Conservation (phyloP, 306 rosid genomes). For the Spatholobus suberectus region DNA sequence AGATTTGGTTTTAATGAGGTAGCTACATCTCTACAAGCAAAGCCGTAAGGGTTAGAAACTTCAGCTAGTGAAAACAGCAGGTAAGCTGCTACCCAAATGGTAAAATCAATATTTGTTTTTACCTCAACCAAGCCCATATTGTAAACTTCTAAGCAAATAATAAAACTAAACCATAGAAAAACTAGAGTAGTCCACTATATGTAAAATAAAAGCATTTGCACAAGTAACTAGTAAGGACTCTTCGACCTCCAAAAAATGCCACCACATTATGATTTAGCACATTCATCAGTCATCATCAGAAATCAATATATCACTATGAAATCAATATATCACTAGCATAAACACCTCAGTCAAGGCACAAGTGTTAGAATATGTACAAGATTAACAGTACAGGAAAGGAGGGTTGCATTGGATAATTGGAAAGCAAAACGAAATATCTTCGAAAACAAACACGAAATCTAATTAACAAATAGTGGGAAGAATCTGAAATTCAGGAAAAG, state of each 20-base stretch:
- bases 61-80: not conserved
- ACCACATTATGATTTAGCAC: not conserved
- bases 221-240: not conserved
- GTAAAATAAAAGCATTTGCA: not conserved
- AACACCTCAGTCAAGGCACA: not conserved
- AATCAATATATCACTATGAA: not conserved
- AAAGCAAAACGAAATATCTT: not conserved
- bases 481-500: not conserved
- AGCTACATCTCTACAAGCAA: not conserved
- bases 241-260: not conserved
- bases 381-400: not conserved
- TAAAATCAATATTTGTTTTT: not conserved
- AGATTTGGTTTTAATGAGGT: not conserved
- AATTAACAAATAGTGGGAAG: not conserved
- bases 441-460: not conserved
- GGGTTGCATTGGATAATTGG: not conserved
- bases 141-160: slow-evolving; percentile 1
- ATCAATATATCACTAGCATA: not conserved
- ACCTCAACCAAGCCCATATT: not conserved
- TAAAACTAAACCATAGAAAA: not conserved
- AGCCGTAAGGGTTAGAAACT: not conserved
- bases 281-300: not conserved
- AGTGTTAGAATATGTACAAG: not conserved
- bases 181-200: not conserved
- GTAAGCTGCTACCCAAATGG: not conserved